Evolutionary conservation across 2,329 filamentous ascomycete genomes (phyloP), one percentile per base, ranked within the genome.

Genomic region (Cladosporium sp.): DNA sequence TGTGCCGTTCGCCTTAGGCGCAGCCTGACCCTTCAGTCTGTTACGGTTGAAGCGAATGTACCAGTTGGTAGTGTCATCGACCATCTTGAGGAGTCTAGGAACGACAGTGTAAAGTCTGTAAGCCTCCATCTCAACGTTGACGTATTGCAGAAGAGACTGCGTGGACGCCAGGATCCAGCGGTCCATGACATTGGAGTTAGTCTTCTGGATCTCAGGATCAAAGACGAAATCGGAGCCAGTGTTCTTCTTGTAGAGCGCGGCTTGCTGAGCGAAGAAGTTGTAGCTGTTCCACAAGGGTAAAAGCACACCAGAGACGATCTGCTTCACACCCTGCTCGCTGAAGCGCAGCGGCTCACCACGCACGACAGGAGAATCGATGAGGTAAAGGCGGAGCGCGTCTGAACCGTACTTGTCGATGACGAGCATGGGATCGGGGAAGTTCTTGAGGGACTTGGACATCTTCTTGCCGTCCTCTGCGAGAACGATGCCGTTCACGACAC

Each of bases 1-100:
- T 20, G 42, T 37, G 17, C 60, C 62, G 36, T 62, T 62, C 9
- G 63, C 44, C 39, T 64, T 64, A 34, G 57, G 52, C 13, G 62
- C 60, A 48, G 61, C 60, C 54, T 71, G 68, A 42, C 92, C 92
- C 84, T 96, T 97, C 64, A 96, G 80, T 56, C 92, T 85, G 73
- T 89, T 89, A 56, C 92, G 84, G 78, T 97, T 97, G 79, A 96
- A 95, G 60, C 91, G 84, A 72, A 97, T 97, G 75, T 97, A 97
- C 92, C 92, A 97, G 75, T 97, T 97, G n/a, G 92, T 97, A 3
- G 90, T 91, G 75, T 95, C 91, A 68, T 97, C 93, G 63, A 97
- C 95, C 68, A 96, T 70, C 60, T 71, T 71, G 35, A 74, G 63
- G 60, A 97, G 77, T 62, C 89, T 83, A 7, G 92, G 92, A 44